Base-by-base conservation (phyloP, 805 yeast species). In the Monosporozyma yasuniensis region DNA sequence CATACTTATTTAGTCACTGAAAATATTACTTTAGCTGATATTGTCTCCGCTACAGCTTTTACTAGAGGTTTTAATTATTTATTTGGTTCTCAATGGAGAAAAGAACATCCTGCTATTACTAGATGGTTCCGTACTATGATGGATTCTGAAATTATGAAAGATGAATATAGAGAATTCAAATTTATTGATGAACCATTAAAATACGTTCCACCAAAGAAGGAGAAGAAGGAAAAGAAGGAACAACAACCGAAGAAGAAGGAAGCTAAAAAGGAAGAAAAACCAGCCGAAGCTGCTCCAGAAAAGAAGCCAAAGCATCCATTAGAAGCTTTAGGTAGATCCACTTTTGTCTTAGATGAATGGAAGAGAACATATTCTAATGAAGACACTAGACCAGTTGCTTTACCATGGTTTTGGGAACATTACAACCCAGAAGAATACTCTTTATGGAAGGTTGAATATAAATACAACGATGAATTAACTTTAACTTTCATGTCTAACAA, bases 391-490 rank as follows among this genome's bases (percentile, higher is more conserved):
- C 83, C 81, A 69, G 81, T 73, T 59, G 96, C 97, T 59, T 77
- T 91, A 61, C 98, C 98, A 70, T 93, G 91, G 90, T 93, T 91
- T 90, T 93, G 96, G 96, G 85, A 84, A 70, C 83, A 85, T 76
- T 91, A 77, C 79, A 84, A 91, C 76, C 81, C 93, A 58, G 77
- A 81, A 57, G 98, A 91, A 74, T 91, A 90, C 88, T 90, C 98
- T 50, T 71, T 91, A 64, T 91, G 88, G 88, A 87, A 79, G 79
- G 95, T 90, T 64, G 95, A 81, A 69, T 91, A 85, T 90, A 89
- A 87, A 80, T 91, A 93, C 80, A 90, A 93, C 74, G 98, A 91
- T 63, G 99, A 91, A 79, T 81, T 91, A 72, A 91, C 97, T 61
- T 75, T 86, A 73, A 86, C 96, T 59, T 91, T 91, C 79, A 93